Evolutionary conservation across 306 rosid species (phyloP).

Genomic region (Glycine soja): DNA sequence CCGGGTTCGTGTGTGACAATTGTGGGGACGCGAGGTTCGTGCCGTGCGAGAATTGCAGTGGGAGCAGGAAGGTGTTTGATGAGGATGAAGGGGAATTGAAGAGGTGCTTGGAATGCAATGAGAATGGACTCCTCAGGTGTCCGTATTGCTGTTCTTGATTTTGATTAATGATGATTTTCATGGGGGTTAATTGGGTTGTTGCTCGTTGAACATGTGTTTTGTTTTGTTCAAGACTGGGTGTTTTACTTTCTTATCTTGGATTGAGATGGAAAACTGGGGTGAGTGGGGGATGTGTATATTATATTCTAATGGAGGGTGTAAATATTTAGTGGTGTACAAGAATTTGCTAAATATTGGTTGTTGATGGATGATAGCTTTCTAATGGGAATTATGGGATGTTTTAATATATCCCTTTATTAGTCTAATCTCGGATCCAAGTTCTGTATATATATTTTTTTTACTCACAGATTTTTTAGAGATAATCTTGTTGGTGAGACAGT

Average conservation of each 20-base stretch:
- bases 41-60: constrained; percentile 80
- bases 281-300: constrained; percentile 38
- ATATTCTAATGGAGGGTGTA: constrained; percentile 38
- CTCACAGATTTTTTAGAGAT: too few relatives aligned
- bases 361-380: constrained; percentile 23
- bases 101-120: constrained; percentile 85
- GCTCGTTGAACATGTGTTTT: constrained; percentile 41
- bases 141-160: constrained; percentile 60
- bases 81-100: constrained; percentile 75
- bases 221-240: constrained; percentile 38
- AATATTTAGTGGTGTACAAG: constrained; percentile 32
- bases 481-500: too few relatives aligned
- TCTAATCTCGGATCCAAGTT: not conserved
- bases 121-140: constrained; percentile 84
- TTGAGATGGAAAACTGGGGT: constrained; percentile 24
- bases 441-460: not conserved
- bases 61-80: constrained; percentile 86
- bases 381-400: constrained; percentile 31
- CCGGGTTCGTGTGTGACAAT: constrained; percentile 71
- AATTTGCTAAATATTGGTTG: constrained; percentile 26
- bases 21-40: constrained; percentile 88
- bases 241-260: too few relatives aligned
- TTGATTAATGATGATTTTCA: constrained; percentile 41
- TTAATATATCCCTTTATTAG: constrained; percentile 10
- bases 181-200: too few relatives aligned